A percentile compares a stretch with the other conserved stretches of the same genome.
Evolutionary conservation across 2,329 filamentous ascomycete species (phyloP).

Genomic region (Xylariaceae sp.): DNA sequence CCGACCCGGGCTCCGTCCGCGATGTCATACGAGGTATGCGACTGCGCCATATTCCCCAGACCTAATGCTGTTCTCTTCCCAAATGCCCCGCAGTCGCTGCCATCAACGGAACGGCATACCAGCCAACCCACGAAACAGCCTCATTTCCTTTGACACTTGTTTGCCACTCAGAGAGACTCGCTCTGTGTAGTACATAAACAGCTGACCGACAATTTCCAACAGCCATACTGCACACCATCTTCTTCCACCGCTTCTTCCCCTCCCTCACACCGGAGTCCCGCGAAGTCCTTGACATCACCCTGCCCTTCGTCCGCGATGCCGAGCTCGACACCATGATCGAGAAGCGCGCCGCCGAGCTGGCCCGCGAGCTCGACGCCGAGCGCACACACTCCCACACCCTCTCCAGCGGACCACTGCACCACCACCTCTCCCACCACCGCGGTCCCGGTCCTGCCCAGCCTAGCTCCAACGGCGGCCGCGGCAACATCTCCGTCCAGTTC

Average conservation of each 20-base stretch:
- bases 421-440: constrained; percentile 30
- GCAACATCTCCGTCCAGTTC: constrained; percentile 83
- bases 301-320: constrained; percentile 84
- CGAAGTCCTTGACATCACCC: constrained; percentile 84
- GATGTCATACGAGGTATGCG: constrained; percentile 83
- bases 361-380: constrained; percentile 69
- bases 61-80: background rate
- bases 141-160: background rate
- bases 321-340: constrained; percentile 94
- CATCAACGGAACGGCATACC: background rate
- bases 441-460: background rate
- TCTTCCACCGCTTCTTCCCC: constrained; percentile 97
- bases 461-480: constrained; percentile 54
- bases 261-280: constrained; percentile 76
- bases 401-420: constrained; percentile 20
- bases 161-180: constrained; percentile 11
- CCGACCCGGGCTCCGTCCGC: constrained; percentile 82
- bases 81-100: constrained; percentile 8
- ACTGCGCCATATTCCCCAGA: constrained; percentile 1
- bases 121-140: background rate
- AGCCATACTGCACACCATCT: constrained; percentile 95
- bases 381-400: constrained; percentile 30
- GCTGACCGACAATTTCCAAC: constrained; percentile 2
- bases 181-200: constrained; percentile 7
- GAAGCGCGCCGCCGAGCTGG: constrained; percentile 73